Evolutionary conservation across 2,329 filamentous ascomycete genomes (phyloP).

Genomic region (Cytospora schulzeri): DNA sequence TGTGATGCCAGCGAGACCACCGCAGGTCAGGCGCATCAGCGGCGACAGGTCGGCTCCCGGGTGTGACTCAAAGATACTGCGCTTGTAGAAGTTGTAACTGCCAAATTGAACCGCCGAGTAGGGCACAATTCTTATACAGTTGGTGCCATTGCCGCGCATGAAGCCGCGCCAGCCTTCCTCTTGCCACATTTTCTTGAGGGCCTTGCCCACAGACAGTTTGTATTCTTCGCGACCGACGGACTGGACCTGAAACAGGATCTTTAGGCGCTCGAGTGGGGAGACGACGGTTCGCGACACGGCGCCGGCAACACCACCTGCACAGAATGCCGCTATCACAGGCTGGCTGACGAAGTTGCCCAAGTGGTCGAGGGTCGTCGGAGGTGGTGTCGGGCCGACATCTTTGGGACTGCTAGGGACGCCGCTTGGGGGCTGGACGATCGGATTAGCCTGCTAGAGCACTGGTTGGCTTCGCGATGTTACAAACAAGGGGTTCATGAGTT

Average conservation of each 20-base stretch:
- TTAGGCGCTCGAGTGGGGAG: conserved; percentile 90
- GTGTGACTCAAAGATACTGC: conserved; percentile 75
- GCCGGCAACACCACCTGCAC: conserved; percentile 90
- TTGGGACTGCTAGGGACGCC: conserved; percentile 15
- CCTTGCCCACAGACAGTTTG: conserved; percentile 86
- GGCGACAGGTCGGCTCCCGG: conserved; percentile 75
- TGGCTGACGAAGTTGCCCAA: conserved; percentile 66
- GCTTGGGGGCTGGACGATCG: conserved; percentile 19
- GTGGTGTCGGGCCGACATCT: conserved; percentile 25
- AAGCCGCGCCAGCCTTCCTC: conserved; percentile 97
- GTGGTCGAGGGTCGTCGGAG: conserved; percentile 37
- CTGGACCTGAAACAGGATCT: conserved; percentile 97
- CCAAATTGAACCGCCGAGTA: conserved; percentile 99
- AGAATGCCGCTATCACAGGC: conserved; percentile 87
- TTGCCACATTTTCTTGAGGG: conserved; percentile 89
- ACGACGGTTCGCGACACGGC: conserved; percentile 98
- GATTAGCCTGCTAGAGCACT: conserved; percentile 18
- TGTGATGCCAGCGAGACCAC: conserved; percentile 89
- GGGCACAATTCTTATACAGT: conserved; percentile 96
- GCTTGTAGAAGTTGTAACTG: conserved; percentile 96
- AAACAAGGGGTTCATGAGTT: conserved; percentile 5
- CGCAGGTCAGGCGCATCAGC: conserved; percentile 79
- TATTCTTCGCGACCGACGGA: conserved; percentile 89
- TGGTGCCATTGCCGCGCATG: conserved; percentile 97
- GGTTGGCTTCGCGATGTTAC: conserved; percentile 2